Base-by-base conservation (phyloP, 148 eudicot species). In the Chenopodium album region DNA sequence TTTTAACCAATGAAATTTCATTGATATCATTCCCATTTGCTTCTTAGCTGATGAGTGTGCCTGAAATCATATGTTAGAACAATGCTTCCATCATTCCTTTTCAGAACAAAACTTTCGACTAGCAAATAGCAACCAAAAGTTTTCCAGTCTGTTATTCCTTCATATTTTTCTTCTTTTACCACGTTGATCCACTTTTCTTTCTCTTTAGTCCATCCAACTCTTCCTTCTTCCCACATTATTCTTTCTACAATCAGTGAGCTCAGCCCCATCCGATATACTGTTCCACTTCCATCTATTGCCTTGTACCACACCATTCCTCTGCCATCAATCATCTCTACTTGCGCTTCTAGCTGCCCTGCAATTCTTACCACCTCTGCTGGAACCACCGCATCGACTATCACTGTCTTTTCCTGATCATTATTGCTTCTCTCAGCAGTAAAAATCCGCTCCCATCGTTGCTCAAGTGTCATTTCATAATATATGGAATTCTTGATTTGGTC, bases 51-150 rank as follows among this genome's bases (percentile, higher is more conserved):
- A 75, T 89, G 85, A 66, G 84, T 82, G 76, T 93, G 94, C 85
- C 52, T 85, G 70, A 90, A 93, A 80, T 90, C 92, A 86, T 75
- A 90, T 7, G 87, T 78, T 75, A 93, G 72, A 6, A 86, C 84
- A 62, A 84, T 28, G 74, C 88, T 93, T 10, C 93, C 94, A 82
- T 93, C 91, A 80, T 80, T 86, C 79, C 91, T 89, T 60, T 75
- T 90, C 75, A 89, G 48, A 56, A 85, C 91, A 87, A 93, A 93
- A 32, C 87, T 91, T 82, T 93, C 97, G 68, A 91, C 94, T 50
- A 91, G 62, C 44, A 88, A 86, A 89, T 87, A 92, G 76, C 90
- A 89, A 65, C 87, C 88, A 83, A 86, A 88, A 71, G 50, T 85
- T 2, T 60, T 81, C 97, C 97, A 92, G 6, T 62, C 80, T 31